Percentiles rank a stretch among this genome's conserved stretches.
phyloP scores from a whole-genome alignment of 305 asterid species.

The Caryopteris hybrid region DNA sequence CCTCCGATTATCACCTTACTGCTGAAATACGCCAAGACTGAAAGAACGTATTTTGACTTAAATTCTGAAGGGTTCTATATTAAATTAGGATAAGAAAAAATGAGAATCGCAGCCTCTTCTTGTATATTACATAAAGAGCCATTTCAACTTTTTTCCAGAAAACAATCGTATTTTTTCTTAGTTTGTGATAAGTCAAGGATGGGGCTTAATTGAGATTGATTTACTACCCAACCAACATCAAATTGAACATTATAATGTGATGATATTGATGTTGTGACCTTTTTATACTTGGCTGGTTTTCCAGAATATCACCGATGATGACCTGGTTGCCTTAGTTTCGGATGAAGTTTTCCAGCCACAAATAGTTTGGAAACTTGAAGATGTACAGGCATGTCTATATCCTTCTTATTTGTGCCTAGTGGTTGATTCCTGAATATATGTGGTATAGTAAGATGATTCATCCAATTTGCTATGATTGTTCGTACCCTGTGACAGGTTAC shows the following conservation, averaged over 20 bases:
- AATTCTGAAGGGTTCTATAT: background rate
- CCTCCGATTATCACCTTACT: constrained; percentile 1
- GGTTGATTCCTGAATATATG: background rate
- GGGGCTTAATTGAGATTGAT: background rate
- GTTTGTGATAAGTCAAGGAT: background rate
- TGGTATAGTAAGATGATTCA: background rate
- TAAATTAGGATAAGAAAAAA: background rate
- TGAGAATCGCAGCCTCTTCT: background rate
- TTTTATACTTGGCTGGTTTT: constrained; percentile 4
- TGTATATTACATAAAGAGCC: background rate
- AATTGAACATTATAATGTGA: background rate
- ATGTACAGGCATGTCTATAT: constrained; percentile 57
- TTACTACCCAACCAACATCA: background rate
- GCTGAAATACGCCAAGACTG: constrained; percentile 1
- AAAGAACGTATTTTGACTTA: background rate
- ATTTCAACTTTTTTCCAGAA: background rate
- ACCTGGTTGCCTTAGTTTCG: constrained; percentile 78
- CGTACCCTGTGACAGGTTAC: constrained; percentile 55
- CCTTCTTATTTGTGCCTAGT: constrained; percentile 11
- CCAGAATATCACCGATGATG: constrained; percentile 84
- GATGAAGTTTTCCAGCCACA: constrained; percentile 94
- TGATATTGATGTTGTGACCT: background rate
- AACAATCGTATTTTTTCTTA: background rate
- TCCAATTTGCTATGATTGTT: constrained; percentile 4
- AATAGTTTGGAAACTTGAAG: constrained; percentile 74